Base-by-base conservation (phyloP, 495 filamentous ascomycete species). In the Hypomontagnella submonticulosa region DNA sequence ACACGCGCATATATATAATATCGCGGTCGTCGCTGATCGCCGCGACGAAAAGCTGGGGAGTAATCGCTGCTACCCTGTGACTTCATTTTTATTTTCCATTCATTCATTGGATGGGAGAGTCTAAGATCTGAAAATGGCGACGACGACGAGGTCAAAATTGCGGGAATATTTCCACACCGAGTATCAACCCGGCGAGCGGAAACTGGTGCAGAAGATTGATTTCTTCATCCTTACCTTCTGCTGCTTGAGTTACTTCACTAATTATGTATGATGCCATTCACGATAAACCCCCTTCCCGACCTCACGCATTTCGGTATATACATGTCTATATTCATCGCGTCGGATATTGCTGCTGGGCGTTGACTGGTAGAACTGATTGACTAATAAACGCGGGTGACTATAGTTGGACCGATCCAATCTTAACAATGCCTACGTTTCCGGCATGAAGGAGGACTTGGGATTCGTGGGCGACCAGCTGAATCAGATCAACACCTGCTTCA, bases 161-260 rank as follows among this genome's bases (percentile, higher is more conserved):
- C 65, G 66, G 54, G 69, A 67, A 30, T 77, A 77, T 53, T 73
- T 77, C 59, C 75, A 74, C 44, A 71, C 69, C 40, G 67, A 62
- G 33, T 73, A 75, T 20, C 55, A 67, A 34, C 75, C 80, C 10
- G 79, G 78, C 13, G 83, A 85, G 65, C 67, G 71, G 36, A 76
- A 73, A 53, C 70, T 87, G 9, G 74, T 87, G n/a, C 76, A 72
- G 36, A 87, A 87, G 70, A 77, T 87, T 33, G 87, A 88, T 71
- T 85, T 85, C 65, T 87, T 89, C 77, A 89, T 88, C 69, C 71
- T 89, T 27, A 85, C 81, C 11, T 88, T 88, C 64, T 88, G 86
- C 72, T 89, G 84, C 64, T 71, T 88, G 49, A 84, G 80, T 69
- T 88, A 87, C 63, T 87, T 85, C 49, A 73, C 75, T 38, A 77